Base-by-base conservation (phyloP, 1,284 basidiomycete species). In the Cutaneotrichosporon daszewskae region DNA sequence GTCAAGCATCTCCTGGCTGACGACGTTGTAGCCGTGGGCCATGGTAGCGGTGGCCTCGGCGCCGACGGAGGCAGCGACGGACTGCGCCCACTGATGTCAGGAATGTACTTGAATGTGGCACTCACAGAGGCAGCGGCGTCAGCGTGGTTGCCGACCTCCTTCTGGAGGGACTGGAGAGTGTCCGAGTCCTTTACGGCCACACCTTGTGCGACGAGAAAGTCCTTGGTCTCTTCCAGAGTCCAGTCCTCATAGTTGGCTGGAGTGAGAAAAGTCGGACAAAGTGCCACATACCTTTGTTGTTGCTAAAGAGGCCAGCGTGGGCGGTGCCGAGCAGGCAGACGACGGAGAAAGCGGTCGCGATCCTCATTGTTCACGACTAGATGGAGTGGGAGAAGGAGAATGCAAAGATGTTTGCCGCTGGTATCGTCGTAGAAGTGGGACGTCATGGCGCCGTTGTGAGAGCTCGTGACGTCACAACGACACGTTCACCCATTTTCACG, bases 151-250 rank as follows among this genome's bases (percentile, higher is more conserved):
- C 72, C 70, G 31, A 84, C 75, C 42, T 80, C 72, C 6, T 74
- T 62, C 42, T 79, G 75, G 17, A 66, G 48, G 16, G 62, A 54
- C 13, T 54, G 56, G 14, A 62, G 54, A 24, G 53, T 61, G 14
- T 75, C 75, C 32, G 71, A 70, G 26, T 76, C 68, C 10, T 81
- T 80, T 11, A 79, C 67, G 11, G 77, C 73, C 55, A 89, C 75
- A 50, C 80, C 77, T 68, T 86, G 82, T 5, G 81, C 77, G 32
- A 80, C 72, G 45, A 89, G 80, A 84, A 85, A 89, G 32, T 76
- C 59, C 45, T 76, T 72, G 23, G 88, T 77, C 58, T 87, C 76
- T 17, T 75, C 66, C 20, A 74, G 66, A 20, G 81, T 79, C 85
- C 85, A 87, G 32, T 74, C 72, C 9, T 74, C 62, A 58, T 84